Base-by-base conservation (phyloP, 2,329 filamentous ascomycete species). In the Coniochaeta sp. region DNA sequence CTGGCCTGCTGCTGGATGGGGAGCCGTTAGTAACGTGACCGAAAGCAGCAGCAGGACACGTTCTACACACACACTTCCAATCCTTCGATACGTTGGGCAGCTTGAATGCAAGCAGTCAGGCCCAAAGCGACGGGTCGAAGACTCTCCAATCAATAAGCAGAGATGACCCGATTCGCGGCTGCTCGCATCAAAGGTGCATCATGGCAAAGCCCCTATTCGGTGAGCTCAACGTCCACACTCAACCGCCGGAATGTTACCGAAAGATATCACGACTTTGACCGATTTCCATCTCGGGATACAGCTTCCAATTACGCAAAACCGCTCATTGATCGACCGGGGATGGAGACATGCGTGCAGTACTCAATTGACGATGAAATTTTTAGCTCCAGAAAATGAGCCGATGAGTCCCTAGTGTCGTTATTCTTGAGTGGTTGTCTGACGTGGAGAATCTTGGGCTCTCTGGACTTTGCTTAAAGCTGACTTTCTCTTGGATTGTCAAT, bases 171-270 rank as follows among this genome's bases (percentile, higher is more conserved):
- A 57, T 57, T 57, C 54, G 54, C 54, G 54, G 54, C 17, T 57
- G 28, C 54, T 57, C 54, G 54, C 54, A 57, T 9, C 54, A 57
- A 9, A 57, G 54, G 31, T 57, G 54, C 54, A 57, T 57, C 34
- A 38, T 57, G 28, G n/a, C 28, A n/a, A 34, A 38, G 22, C 54
- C 54, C 34, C 54, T 57, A 57, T 57, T 57, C 54, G 54, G 54
- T 36, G 31, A 34, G 31, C n/a, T 26, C 31, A 31, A 38, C 54
- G 54, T 57, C 54, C 28, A 17, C 52, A 33, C 31, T 16, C 54
- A 36, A 38, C 54, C 26, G 47, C 54, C 54, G n/a, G n/a, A 36
- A 36, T 17, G 54, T 57, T 16, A 57, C 54, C 54, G 54, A 57
- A 38, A 36, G n/a, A 34, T 57, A 38, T 57, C 31, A 36, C 54